Evolutionary conservation across 106 monocot genomes (phyloP).

Genomic region (Posidonia australis): DNA sequence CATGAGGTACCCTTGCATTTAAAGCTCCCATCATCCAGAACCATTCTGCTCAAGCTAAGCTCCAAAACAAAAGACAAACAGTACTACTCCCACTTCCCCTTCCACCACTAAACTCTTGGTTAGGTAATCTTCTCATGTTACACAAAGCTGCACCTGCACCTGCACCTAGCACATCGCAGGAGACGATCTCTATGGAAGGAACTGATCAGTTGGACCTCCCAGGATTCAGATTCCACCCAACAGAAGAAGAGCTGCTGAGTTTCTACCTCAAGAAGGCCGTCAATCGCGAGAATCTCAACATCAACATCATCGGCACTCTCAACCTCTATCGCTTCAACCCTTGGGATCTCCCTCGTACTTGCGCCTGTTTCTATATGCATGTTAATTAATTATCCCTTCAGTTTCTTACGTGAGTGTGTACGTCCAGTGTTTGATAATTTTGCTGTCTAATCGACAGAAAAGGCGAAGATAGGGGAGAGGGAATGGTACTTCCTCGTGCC

Average conservation of each 20-base stretch:
- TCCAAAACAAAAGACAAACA: no score
- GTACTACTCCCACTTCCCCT: no score
- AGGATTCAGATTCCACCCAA: slow-evolving; percentile 86
- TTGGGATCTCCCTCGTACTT: slow-evolving; percentile 61
- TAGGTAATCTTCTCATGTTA: no score
- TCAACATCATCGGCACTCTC: slow-evolving; percentile 51
- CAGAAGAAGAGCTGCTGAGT: slow-evolving; percentile 74
- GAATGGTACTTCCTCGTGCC: slow-evolving; percentile 98
- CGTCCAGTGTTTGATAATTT: no score
- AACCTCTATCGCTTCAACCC: slow-evolving; percentile 69
- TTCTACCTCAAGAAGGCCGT: slow-evolving; percentile 55
- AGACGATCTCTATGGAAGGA: not conserved
- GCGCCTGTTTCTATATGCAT: no score
- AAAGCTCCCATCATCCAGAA: no score
- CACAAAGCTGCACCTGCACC: no score
- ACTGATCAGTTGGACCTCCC: slow-evolving; percentile 24
- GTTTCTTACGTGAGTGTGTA: no score
- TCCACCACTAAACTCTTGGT: no score
- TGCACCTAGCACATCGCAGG: not conserved
- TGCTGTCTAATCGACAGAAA: slow-evolving; percentile 9
- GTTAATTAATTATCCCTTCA: no score
- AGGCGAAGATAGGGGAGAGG: slow-evolving; percentile 68
- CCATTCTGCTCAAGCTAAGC: no score
- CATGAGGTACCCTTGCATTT: no score
- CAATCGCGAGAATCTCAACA: slow-evolving; percentile 27